Evolutionary conservation across 1,284 basidiomycete genomes (phyloP).

Genomic region (Boletus smithii): DNA sequence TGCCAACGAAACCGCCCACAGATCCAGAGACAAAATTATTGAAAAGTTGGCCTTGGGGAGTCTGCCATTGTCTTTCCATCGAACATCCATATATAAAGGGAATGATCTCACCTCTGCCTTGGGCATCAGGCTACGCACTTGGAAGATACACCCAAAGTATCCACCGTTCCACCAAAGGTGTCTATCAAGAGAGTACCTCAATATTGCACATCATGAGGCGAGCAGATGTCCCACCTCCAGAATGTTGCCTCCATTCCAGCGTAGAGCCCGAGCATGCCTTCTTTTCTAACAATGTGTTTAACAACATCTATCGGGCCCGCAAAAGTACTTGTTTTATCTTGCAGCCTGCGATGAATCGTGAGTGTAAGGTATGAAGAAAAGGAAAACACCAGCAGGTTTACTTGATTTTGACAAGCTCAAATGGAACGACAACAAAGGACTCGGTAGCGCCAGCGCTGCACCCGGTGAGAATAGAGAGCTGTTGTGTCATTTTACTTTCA

Average conservation of each 20-base stretch:
- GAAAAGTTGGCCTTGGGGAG: conserved; percentile 66
- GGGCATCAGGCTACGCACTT: conserved; percentile 76
- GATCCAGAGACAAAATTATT: conserved; percentile 94
- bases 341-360: conserved; percentile 52
- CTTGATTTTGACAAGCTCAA: conserved; percentile 97
- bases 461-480: conserved; percentile 85
- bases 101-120: conserved; percentile 66
- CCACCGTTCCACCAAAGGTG: conserved; percentile 92
- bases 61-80: conserved; percentile 39
- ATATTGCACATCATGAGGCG: not conserved
- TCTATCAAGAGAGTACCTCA: conserved; percentile 36
- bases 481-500: conserved; percentile 82
- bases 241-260: conserved; percentile 94
- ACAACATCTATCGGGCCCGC: conserved; percentile 91
- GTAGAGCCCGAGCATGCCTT: conserved; percentile 84
- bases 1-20: conserved; percentile 89
- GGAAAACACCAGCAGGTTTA: conserved; percentile 27
- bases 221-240: conserved; percentile 63
- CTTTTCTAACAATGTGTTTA: conserved; percentile 68
- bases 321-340: conserved; percentile 88
- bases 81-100: not conserved
- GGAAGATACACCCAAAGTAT: conserved; percentile 90
- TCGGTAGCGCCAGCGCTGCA: conserved; percentile 95
- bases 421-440: conserved; percentile 89
- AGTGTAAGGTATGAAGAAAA: not conserved